Evolutionary conservation across 805 yeast genomes (phyloP), one percentile per base, ranked within the genome.

Genomic region (Zygosaccharomyces kombuchaensis): DNA sequence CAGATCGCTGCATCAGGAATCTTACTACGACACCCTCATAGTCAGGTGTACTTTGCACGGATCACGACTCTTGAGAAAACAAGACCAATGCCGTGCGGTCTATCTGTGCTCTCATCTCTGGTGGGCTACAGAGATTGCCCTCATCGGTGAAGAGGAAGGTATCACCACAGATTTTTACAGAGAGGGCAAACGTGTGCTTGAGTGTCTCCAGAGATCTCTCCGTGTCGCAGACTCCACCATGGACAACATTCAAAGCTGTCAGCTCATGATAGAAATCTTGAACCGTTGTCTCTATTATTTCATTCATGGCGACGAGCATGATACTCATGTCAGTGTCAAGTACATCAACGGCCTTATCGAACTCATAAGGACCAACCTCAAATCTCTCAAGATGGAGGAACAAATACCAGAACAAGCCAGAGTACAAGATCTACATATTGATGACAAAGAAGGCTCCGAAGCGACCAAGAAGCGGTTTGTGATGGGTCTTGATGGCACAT

Each of bases 171-270:
- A 57, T 26, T 67, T 70, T 47, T 70, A 67, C 58, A 59, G 77
- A 39, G 76, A 73, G 48, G 78, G 77, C 30, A 87, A 87, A 58
- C 73, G 96, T 30, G 96, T 91, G 1, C 70, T 91, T 59, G 98
- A 93, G 60, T 89, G 96, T 63, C 73, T 91, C 36, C 96, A 89
- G 64, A 80, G 91, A 55, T 80, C 97, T 1, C 65, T 91, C 13
- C 73, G 97, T 36, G 87, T 88, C 6, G 96, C 97, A 0, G 98
- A 93, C 63, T 84, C 93, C n/a, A 86, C 93, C 46, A 82, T 90
- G 82, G 98, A 91, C 60, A 64, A 62, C 36, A 54, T 71, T 69
- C 42, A 76, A 73, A 34, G 83, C 80, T 37, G 84, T 46, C 91
- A 87, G 65, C 72, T 93, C 45, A 90, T 91, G 69, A 82, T 91